Conservation (phyloP, 306 rosid species). For the Castanea mollissima region DNA sequence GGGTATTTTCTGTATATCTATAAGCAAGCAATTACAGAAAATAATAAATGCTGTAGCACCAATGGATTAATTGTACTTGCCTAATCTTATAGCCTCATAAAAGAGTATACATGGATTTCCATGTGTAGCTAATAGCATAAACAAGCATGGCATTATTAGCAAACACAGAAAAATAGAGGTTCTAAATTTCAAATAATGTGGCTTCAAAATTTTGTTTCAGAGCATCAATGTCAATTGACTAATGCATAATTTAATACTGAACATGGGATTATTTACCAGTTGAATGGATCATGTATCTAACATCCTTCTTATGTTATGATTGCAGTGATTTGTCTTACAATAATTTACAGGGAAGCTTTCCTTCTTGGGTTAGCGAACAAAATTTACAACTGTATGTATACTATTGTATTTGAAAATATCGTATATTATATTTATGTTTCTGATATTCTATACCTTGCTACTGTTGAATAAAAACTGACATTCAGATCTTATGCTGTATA, state of each 20-base stretch:
- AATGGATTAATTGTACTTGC: neutral
- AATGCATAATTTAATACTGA: neutral
- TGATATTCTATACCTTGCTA: neutral
- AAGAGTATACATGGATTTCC: neutral
- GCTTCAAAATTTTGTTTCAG: neutral
- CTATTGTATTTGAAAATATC: neutral
- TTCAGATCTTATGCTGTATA: slow-evolving; percentile 14
- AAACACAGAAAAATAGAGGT: neutral
- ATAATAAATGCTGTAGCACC: neutral
- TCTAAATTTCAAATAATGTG: neutral
- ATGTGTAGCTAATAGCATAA: neutral
- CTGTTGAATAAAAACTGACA: slow-evolving; percentile 14
- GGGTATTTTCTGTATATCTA: neutral
- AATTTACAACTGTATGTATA: slow-evolving; percentile 56
- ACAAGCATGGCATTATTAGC: neutral
- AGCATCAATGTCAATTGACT: neutral
- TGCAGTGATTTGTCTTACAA: slow-evolving; percentile 91
- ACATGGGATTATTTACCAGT: neutral
- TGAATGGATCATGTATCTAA: neutral
- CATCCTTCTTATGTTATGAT: slow-evolving; percentile 16
- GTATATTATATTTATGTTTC: neutral
- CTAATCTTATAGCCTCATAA: neutral
- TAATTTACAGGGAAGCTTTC: slow-evolving; percentile 61
- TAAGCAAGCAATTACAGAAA: neutral
- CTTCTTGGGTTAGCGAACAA: slow-evolving; percentile 60